phyloP scores from a whole-genome alignment of 2,329 filamentous ascomycete genomes.

The Conoideocrella luteorostrata region DNA sequence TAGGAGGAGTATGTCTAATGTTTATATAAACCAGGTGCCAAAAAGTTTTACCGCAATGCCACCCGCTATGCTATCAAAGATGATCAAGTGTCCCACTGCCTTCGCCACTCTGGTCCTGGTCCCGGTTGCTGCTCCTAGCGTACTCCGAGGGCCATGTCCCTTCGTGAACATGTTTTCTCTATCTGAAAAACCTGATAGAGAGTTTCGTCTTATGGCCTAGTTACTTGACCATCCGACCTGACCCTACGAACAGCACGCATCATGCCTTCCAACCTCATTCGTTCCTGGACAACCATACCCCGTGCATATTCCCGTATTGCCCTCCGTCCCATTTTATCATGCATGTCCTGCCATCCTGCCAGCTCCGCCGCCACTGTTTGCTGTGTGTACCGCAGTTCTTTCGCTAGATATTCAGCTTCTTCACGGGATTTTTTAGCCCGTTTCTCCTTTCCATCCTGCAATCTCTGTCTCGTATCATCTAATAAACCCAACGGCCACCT shows the following conservation, averaged over 20 bases:
- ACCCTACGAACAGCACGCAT: constrained; percentile 67
- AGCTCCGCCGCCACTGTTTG: constrained; percentile 87
- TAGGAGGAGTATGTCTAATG: background rate
- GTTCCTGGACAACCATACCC: constrained; percentile 74
- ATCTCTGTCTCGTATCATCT: constrained; percentile 78
- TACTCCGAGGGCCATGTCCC: no score
- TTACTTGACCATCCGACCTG: background rate
- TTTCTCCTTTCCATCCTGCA: constrained; percentile 78
- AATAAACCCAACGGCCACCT: constrained; percentile 76
- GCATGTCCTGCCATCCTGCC: constrained; percentile 88
- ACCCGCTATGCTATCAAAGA: constrained; percentile 5
- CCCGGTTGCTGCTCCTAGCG: no score
- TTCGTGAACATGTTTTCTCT: no score
- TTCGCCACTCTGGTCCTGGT: no score
- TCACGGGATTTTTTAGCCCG: constrained; percentile 63
- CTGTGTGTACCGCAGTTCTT: constrained; percentile 85
- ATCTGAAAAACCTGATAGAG: no score
- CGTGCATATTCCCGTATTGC: constrained; percentile 71
- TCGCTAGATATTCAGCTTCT: constrained; percentile 68
- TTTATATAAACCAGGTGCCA: background rate
- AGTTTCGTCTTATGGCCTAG: background rate
- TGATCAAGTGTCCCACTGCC: no score
- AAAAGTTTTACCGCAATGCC: background rate
- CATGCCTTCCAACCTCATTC: constrained; percentile 72
- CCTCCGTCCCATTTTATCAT: constrained; percentile 68